phyloP scores from a whole-genome alignment of 2,329 filamentous ascomycete genomes.

The Colletotrichum siamense region DNA sequence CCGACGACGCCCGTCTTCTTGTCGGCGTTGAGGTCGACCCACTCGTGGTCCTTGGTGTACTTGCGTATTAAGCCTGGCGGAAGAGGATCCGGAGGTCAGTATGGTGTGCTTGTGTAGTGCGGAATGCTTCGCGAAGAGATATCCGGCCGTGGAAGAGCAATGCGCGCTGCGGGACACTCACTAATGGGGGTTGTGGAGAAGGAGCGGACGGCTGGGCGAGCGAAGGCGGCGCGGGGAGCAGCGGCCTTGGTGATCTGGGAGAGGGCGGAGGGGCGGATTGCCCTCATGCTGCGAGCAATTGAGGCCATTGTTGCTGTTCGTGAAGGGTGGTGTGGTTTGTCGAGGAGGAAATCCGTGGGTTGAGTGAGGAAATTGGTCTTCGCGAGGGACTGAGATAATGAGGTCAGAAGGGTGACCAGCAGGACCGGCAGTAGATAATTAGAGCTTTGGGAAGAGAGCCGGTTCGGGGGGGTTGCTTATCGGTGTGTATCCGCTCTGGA shows the following conservation, averaged over 20 bases:
- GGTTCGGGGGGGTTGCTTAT: constrained; percentile 8
- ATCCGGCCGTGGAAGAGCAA: neutral
- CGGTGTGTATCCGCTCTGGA: constrained; percentile 10
- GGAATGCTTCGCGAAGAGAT: neutral
- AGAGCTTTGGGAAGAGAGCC: constrained; percentile 1
- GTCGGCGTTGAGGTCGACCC: constrained; percentile 88
- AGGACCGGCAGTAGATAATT: neutral
- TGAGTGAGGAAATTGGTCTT: neutral
- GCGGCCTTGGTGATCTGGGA: constrained; percentile 41
- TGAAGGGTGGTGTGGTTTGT: neutral
- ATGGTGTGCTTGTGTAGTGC: neutral
- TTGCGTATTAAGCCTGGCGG: constrained; percentile 70
- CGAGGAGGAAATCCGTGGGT: neutral
- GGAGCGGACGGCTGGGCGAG: constrained; percentile 47
- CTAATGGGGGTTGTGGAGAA: constrained; percentile 46
- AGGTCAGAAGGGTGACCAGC: constrained; percentile 13
- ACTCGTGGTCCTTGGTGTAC: constrained; percentile 98
- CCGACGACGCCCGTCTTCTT: constrained; percentile 82
- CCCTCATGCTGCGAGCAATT: constrained; percentile 62
- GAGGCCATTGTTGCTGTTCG: constrained; percentile 58
- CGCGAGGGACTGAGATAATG: constrained; percentile 5
- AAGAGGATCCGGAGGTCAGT: neutral
- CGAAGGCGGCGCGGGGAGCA: constrained; percentile 36
- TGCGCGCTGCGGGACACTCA: constrained; percentile 26
- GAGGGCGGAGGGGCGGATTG: constrained; percentile 51